These are phyloP conservation scores for Blastobotrys chiropterorum DNA, from an alignment of 805 yeast genomes.

Conservation along the genomic window DNA sequence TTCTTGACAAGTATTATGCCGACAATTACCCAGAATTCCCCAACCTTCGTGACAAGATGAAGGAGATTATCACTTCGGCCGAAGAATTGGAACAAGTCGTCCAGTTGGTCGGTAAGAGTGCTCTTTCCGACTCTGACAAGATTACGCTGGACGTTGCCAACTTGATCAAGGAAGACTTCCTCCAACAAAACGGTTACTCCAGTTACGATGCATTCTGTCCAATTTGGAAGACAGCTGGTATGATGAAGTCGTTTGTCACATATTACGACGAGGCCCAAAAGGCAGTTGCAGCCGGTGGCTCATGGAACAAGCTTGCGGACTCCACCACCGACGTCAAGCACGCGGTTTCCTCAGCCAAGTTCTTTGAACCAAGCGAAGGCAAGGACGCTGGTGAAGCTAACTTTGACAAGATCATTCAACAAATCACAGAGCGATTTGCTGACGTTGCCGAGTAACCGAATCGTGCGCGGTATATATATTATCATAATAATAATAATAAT, in stretches of 20 bases:
- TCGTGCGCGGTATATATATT: background rate
- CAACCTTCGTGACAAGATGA: conserved; percentile 79
- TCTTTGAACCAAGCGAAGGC: conserved; percentile 93
- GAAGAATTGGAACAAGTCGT: conserved; percentile 99
- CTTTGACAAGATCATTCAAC: conserved; percentile 67
- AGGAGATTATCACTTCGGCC: conserved; percentile 91
- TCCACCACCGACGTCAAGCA: conserved; percentile 89
- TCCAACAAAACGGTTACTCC: conserved; percentile 99
- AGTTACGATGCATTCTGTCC: conserved; percentile 99
- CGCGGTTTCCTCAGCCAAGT: conserved; percentile 88
- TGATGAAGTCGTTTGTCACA: conserved; percentile 92
- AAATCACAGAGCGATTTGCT: conserved; percentile 85
- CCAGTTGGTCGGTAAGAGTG: conserved; percentile 97
- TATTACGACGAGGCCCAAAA: conserved; percentile 97
- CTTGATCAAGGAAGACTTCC: conserved; percentile 93
- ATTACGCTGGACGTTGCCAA: conserved; percentile 90
- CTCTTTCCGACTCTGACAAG: conserved; percentile 93
- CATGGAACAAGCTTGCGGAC: conserved; percentile 89
- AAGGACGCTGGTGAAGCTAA: conserved; percentile 67
- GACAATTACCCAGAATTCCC: conserved; percentile 88
- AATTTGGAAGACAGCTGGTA: conserved; percentile 95
- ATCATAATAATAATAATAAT: too few relatives aligned
- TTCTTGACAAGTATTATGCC: conserved; percentile 80
- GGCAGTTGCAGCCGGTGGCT: conserved; percentile 88
- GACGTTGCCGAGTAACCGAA: conserved; percentile 77